Evolutionary conservation across 805 yeast genomes (phyloP).

Genomic region (Alloascoidea africana): DNA sequence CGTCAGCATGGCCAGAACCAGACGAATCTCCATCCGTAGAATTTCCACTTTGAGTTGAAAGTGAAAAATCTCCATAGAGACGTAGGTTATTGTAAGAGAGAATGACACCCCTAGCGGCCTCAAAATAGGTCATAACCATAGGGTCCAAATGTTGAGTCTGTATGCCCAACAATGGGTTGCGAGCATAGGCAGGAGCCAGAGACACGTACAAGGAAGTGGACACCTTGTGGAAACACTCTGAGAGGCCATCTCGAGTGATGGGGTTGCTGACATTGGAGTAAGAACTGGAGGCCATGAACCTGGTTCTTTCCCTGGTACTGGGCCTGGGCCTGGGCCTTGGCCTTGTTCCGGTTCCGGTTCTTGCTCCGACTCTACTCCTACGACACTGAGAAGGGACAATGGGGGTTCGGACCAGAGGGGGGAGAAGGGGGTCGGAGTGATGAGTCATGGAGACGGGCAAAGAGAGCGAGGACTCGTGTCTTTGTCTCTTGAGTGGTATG

Average conservation of each 20-base stretch:
- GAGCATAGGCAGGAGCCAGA: slow-evolving; percentile 68
- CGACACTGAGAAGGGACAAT: background rate
- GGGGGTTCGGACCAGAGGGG: slow-evolving; percentile 1
- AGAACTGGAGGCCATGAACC: too few species aligned
- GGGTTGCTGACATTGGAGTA: background rate
- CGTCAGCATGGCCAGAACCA: slow-evolving; percentile 49
- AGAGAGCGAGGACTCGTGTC: background rate
- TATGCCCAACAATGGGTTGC: slow-evolving; percentile 63
- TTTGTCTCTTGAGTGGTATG: background rate
- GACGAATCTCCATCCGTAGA: slow-evolving; percentile 24
- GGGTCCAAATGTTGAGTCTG: slow-evolving; percentile 83
- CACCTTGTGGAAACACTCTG: slow-evolving; percentile 56
- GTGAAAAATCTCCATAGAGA: slow-evolving; percentile 24
- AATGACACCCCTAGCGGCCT: slow-evolving; percentile 67
- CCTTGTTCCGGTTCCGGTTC: too few species aligned
- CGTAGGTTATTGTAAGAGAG: slow-evolving; percentile 60
- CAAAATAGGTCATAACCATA: slow-evolving; percentile 67
- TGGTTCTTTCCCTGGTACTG: too few species aligned
- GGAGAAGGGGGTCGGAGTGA: background rate
- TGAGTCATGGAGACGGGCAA: too few species aligned
- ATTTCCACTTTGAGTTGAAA: slow-evolving; percentile 16
- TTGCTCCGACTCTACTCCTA: too few species aligned
- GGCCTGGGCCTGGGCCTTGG: too few species aligned
- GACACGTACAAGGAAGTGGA: slow-evolving; percentile 61
- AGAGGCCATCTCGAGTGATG: slow-evolving; percentile 22